Evolutionary conservation across 192 early-diverging fungal species (phyloP).

Genomic region (Coemansia sp.): DNA sequence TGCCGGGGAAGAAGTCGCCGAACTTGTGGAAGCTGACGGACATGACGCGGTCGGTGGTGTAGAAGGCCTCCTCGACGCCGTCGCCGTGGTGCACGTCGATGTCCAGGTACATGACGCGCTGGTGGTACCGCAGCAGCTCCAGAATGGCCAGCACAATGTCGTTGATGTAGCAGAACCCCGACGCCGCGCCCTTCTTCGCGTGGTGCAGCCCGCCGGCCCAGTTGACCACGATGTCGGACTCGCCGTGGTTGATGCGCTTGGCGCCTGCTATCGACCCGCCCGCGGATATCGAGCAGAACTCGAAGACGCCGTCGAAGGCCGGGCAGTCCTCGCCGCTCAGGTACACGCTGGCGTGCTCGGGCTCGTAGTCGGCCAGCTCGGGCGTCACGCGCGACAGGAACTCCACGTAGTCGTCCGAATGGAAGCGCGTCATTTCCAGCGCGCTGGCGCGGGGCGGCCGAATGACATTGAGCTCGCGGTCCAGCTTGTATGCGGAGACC

Average conservation of each 20-base stretch:
- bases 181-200: constrained; percentile 93
- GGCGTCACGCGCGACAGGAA: constrained; percentile 80
- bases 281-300: constrained; percentile 87
- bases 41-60: constrained; percentile 98
- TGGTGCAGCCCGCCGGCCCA: constrained; percentile 98
- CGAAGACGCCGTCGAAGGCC: constrained; percentile 93
- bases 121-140: constrained; percentile 82
- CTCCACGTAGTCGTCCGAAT: constrained; percentile 91
- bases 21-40: constrained; percentile 98
- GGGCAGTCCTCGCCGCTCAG: constrained; percentile 96
- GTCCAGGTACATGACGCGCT: constrained; percentile 94
- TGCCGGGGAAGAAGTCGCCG: constrained; percentile 99
- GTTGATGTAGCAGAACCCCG: constrained; percentile 97
- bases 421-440: constrained; percentile 91
- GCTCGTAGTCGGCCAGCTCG: constrained; percentile 64
- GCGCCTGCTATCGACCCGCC: constrained; percentile 96
- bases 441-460: constrained; percentile 79
- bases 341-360: constrained; percentile 61
- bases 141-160: constrained; percentile 93
- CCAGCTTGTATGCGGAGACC: constrained; percentile 89
- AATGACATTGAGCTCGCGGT: constrained; percentile 86
- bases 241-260: constrained; percentile 76
- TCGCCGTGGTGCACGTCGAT: constrained; percentile 99
- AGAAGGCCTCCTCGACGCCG: constrained; percentile 99
- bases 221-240: constrained; percentile 93